These are phyloP conservation scores for Fusarium sp. DNA, from an alignment of 2,329 filamentous ascomycete species.

Conservation along the genomic window DNA sequence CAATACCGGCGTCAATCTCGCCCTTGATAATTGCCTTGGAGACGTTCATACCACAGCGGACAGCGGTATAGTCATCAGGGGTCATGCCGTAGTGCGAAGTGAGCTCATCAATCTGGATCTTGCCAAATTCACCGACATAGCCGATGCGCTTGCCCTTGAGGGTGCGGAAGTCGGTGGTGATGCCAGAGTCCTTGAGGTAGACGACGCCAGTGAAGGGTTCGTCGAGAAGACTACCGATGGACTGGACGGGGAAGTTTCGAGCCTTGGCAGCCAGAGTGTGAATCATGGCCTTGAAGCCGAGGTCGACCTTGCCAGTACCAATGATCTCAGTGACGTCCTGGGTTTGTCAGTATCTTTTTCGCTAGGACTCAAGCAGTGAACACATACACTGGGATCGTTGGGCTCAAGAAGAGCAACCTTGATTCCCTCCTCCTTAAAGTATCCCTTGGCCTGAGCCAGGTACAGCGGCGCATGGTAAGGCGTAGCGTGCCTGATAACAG, in stretches of 20 bases:
- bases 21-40: slow-evolving; percentile 80
- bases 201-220: slow-evolving; percentile 85
- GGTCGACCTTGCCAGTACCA: slow-evolving; percentile 79
- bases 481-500: slow-evolving; percentile 75
- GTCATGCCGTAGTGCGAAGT: slow-evolving; percentile 83
- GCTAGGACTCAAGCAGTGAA: rapidly evolving
- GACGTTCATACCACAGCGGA: slow-evolving; percentile 86
- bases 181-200: slow-evolving; percentile 79
- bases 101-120: slow-evolving; percentile 86
- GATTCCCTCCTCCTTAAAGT: slow-evolving; percentile 80
- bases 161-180: slow-evolving; percentile 79
- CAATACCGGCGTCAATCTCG: slow-evolving; percentile 79
- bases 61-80: slow-evolving; percentile 78
- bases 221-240: slow-evolving; percentile 80
- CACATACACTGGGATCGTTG: slow-evolving; percentile 77
- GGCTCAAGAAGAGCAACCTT: slow-evolving; percentile 83
- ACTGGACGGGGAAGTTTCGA: slow-evolving; percentile 77
- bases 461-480: slow-evolving; percentile 84
- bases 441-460: slow-evolving; percentile 80
- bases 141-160: slow-evolving; percentile 82
- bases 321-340: slow-evolving; percentile 86
- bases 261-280: slow-evolving; percentile 84
- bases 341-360: background rate
- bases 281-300: slow-evolving; percentile 88
- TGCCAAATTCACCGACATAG: slow-evolving; percentile 85